Evolutionary conservation across 2,329 filamentous ascomycete species (phyloP).

Genomic region (Venturia asperata): DNA sequence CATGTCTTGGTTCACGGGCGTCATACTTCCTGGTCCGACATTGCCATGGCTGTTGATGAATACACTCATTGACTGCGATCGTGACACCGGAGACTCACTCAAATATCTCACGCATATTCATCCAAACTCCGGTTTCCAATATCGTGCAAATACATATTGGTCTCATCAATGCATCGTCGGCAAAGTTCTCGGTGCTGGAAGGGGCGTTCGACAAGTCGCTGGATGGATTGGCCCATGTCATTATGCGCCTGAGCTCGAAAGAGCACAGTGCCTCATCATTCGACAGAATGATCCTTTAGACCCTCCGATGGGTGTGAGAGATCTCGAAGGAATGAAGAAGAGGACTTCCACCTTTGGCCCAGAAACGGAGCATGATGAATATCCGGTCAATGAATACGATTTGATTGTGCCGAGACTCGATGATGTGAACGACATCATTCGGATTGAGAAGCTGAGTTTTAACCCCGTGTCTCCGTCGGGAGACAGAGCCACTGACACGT

Average conservation of each 20-base stretch:
- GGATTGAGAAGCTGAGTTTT: constrained; percentile 61
- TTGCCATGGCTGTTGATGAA: constrained; percentile 75
- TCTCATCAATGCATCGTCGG: constrained; percentile 64
- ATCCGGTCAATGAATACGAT: constrained; percentile 59
- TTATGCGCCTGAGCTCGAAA: constrained; percentile 58
- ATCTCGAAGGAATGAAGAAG: constrained; percentile 59
- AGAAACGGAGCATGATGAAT: constrained; percentile 43
- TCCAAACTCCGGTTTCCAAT: constrained; percentile 67
- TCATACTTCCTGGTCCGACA: constrained; percentile 62
- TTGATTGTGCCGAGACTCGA: constrained; percentile 45
- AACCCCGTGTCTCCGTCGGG: constrained; percentile 27
- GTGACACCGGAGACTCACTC: constrained; percentile 58
- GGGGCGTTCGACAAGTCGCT: constrained; percentile 62
- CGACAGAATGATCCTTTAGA: constrained; percentile 54
- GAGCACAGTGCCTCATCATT: constrained; percentile 63
- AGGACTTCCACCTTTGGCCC: constrained; percentile 65
- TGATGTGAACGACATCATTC: constrained; percentile 56
- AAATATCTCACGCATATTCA: constrained; percentile 61
- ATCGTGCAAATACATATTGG: constrained; percentile 73
- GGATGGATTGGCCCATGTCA: constrained; percentile 70
- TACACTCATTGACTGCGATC: constrained; percentile 66
- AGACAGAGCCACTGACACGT: constrained; percentile 6
- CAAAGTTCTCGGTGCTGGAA: constrained; percentile 60
- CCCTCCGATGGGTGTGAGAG: constrained; percentile 46
- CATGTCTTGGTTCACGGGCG: constrained; percentile 70